These are phyloP conservation scores for Tolypocladium endophyticum DNA, from an alignment of 2,329 filamentous ascomycete species.

Conservation along the genomic window DNA sequence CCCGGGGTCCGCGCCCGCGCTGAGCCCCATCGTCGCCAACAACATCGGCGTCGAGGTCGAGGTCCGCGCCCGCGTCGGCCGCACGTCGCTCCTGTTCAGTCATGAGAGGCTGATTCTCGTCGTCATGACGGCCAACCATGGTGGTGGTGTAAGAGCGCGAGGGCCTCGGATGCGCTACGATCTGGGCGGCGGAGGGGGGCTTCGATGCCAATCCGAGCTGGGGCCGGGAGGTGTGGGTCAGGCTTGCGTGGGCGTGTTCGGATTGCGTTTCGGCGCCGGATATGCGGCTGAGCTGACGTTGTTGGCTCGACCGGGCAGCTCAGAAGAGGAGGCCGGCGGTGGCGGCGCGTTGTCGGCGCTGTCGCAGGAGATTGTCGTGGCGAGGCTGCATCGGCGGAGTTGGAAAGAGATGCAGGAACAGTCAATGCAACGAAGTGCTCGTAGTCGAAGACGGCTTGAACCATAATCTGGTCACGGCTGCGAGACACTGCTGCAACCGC, in stretches of 20 bases:
- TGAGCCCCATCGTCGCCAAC: not conserved
- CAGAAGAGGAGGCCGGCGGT: not conserved
- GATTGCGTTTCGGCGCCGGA: not conserved
- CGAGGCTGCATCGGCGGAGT: not conserved
- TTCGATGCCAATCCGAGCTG: not conserved
- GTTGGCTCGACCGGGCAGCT: not conserved
- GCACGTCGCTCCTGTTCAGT: slow-evolving; percentile 21
- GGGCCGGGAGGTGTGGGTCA: not conserved
- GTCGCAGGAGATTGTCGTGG: not conserved
- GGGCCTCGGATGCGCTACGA: not conserved
- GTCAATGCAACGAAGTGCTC: not conserved
- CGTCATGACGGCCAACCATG: slow-evolving; percentile 21
- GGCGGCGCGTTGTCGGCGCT: not conserved
- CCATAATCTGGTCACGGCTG: not conserved
- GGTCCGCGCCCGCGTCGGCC: slow-evolving; percentile 12
- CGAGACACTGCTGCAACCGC: not conserved
- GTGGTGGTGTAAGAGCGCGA: slow-evolving; percentile 5
- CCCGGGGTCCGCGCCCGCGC: slow-evolving; percentile 4
- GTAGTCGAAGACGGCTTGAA: not conserved
- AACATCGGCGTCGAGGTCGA: not conserved
- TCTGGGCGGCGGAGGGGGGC: not conserved
- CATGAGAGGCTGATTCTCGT: slow-evolving; percentile 29
- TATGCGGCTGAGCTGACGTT: not conserved
- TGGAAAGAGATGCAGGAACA: not conserved
- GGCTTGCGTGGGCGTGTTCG: not conserved